Conservation (phyloP, 2,329 filamentous ascomycete genomes). For the Canariomyces notabilis region DNA sequence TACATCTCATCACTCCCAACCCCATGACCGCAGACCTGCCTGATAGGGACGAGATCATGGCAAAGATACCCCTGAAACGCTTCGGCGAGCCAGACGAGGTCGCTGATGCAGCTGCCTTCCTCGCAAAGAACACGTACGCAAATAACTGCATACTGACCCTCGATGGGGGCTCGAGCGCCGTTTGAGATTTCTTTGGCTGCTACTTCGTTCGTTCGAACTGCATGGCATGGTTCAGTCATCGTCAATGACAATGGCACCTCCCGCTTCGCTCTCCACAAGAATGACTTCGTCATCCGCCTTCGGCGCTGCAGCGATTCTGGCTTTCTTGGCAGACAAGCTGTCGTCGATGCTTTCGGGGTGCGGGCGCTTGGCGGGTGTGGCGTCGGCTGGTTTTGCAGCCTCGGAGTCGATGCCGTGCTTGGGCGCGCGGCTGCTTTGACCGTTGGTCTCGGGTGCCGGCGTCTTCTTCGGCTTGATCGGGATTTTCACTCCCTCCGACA, state of each 20-base stretch:
- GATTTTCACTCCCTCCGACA: conserved; percentile 42
- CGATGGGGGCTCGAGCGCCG: conserved; percentile 75
- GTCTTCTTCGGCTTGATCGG: conserved; percentile 49
- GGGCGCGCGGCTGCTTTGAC: conserved; percentile 26
- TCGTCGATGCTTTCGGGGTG: conserved; percentile 39
- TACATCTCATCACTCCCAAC: neutral
- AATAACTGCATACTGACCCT: conserved; percentile 84
- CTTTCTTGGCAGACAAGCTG: conserved; percentile 42
- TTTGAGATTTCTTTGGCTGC: conserved; percentile 37
- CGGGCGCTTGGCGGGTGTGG: conserved; percentile 43
- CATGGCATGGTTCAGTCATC: conserved; percentile 43
- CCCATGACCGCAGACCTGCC: conserved; percentile 6
- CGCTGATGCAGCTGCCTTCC: conserved; percentile 75
- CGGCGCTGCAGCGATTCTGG: conserved; percentile 34
- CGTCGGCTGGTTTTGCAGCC: conserved; percentile 34
- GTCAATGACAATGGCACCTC: conserved; percentile 62
- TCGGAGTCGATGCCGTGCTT: conserved; percentile 38
- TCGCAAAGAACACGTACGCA: conserved; percentile 73
- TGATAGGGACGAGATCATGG: conserved; percentile 1
- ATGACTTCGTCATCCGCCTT: conserved; percentile 41
- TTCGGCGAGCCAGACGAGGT: conserved; percentile 67
- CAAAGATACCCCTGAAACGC: conserved; percentile 57
- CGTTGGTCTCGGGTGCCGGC: conserved; percentile 37
- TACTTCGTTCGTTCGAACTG: neutral
- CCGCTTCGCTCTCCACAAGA: conserved; percentile 39